Evolutionary conservation across 768 basidiomycete genomes (phyloP), one percentile per base, ranked within the genome.

Genomic region (Sarcomyxa edulis): DNA sequence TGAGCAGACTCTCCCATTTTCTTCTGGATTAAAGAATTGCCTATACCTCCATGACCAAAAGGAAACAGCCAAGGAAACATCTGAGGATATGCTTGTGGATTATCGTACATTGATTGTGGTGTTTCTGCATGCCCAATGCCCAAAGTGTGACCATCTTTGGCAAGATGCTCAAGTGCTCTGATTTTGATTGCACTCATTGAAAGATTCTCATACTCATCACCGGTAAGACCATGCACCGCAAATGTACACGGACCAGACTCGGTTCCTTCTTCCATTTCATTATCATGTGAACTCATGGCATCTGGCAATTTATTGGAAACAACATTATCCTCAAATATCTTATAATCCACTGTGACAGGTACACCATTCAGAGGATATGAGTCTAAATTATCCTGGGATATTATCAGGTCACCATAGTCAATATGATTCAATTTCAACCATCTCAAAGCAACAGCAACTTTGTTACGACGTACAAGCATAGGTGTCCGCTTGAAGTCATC

Each of bases 31-130:
- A 41, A 41, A 3, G 40, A 39, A 11, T n/a, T n/a, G n/a, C 55
- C 57, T 8, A 63, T 46, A 3, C 56, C 59, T 9, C 62, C 64
- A 3, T 49, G 21, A 0, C 65, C 64, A 44, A 64, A 66, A 0
- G 62, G 64, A 47, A 59, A 68, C 1, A 66, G 38, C 62, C 63
- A 65, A 1, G 65, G 65, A 38, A 61, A 64, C 53, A 62, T 60
- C n/a, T 49, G 46, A 1, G 66, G 59, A 51, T 60, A 69, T 5
- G 65, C 40, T 6, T 48, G 36, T 1, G 59, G 50, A 37, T 71
- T 66, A 4, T 59, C 32, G 18, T 47, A 59, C 7, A 52, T 48
- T 6, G 51, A 48, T 12, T 53, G 36, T 5, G 56, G 48, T 1
- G 36, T 7, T 1, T 22, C 16, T 2, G 24, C 23, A 27, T 52